Evolutionary conservation across 805 yeast genomes (phyloP).

Genomic region (Candida wancherniae): DNA sequence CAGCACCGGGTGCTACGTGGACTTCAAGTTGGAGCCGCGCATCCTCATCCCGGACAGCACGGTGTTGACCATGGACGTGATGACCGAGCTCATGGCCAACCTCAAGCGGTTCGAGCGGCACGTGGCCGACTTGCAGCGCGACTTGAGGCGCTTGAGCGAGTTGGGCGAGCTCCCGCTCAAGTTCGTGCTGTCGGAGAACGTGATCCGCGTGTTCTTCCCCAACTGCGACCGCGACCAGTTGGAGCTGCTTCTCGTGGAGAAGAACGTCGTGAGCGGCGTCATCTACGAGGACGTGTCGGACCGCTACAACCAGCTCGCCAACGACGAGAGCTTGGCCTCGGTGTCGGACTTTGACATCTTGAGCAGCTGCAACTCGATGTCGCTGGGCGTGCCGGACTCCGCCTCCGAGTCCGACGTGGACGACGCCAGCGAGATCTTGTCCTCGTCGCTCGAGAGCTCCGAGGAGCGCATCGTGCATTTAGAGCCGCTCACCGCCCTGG

Average conservation of each 20-base stretch:
- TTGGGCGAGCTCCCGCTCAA: slow-evolving; percentile 66
- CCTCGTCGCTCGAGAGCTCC: slow-evolving; percentile 6
- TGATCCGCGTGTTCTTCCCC: slow-evolving; percentile 59
- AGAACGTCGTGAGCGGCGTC: slow-evolving; percentile 54
- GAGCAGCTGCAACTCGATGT: slow-evolving; percentile 15
- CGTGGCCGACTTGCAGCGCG: slow-evolving; percentile 39
- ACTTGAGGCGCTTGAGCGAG: slow-evolving; percentile 43
- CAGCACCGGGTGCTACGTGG: slow-evolving; percentile 29
- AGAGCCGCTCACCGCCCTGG: slow-evolving; percentile 10
- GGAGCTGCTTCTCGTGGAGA: slow-evolving; percentile 52
- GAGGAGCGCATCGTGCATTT: slow-evolving; percentile 8
- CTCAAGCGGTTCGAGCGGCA: slow-evolving; percentile 31
- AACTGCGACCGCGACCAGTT: slow-evolving; percentile 59
- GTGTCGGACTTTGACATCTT: slow-evolving; percentile 16
- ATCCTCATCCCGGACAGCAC: slow-evolving; percentile 31
- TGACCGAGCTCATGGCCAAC: slow-evolving; percentile 18
- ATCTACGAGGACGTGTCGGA: slow-evolving; percentile 32
- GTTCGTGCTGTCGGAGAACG: slow-evolving; percentile 33
- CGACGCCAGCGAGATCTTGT: slow-evolving; percentile 13
- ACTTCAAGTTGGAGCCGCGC: slow-evolving; percentile 27
- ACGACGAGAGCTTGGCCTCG: slow-evolving; percentile 9
- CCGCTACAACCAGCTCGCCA: slow-evolving; percentile 7
- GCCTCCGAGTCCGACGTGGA: slow-evolving; percentile 7
- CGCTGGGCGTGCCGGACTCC: slow-evolving; percentile 13
- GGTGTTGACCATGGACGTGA: slow-evolving; percentile 26